Base-by-base conservation (phyloP, 208 protist species). In the Acanthamoeba triangularis region DNA sequence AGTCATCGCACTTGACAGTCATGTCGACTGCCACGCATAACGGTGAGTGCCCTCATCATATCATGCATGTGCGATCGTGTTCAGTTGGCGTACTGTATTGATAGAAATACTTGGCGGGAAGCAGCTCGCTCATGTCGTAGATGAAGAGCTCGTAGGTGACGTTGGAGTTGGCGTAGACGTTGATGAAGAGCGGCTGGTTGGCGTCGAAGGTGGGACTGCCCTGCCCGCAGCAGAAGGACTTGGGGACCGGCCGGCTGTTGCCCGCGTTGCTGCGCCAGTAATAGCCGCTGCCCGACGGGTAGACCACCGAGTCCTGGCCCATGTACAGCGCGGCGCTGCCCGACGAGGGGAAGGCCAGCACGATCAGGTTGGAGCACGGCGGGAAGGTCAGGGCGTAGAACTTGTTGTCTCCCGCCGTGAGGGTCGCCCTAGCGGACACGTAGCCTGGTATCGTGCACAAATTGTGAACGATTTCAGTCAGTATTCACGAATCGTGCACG, bases 91-190 rank as follows among this genome's bases (percentile, higher is more conserved):
- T 87, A 87, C 78, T 33, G 4, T 35, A 23, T 4, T 13, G 5
- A n/a, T 87, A 87, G 78, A 87, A 87, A 28, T 87, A 63, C 30
- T 59, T 28, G 18, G 23, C 49, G 14, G 78, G 78, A 4, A 87
- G 78, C 23, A 61, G 78, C 49, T 87, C 49, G 78, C 23, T 30
- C 52, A 87, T 87, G 52, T 87, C 78, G 49, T 87, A 87, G 78
- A 87, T 37, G 28, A 87, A 37, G 47, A 87, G 52, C n/a, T 87
- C 78, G 30, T 63, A 87, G 28, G 41, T 41, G 8, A 61, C 8
- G 78, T 87, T 23, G 78, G 28, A n/a, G n/a, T 56, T 23, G 41
- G 78, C 78, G 23, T 87, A 16, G 25, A 87, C 52, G 78, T 30
- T 61, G 47, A 87, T 56, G 47, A 28, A 25, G 8, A 87, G 78